Percentiles rank a stretch among this genome's conserved stretches.
phyloP scores from a whole-genome alignment of 257 asterid species.

The Nicotiana tabacum region DNA sequence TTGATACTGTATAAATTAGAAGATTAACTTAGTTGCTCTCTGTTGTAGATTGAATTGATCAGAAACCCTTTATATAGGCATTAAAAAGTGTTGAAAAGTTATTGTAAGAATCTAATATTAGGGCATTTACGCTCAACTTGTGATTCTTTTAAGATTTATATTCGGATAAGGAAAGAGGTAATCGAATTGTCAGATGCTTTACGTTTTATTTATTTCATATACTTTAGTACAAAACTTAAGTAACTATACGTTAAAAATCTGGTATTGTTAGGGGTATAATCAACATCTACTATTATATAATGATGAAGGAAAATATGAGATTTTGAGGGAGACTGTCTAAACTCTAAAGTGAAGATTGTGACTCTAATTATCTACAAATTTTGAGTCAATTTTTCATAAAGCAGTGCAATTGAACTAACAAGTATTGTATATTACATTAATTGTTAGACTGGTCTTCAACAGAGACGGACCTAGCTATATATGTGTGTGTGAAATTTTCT shows the following conservation, averaged over 20 bases:
- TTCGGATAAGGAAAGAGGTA: not conserved
- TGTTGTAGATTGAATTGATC: not conserved
- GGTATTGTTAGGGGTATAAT: not conserved
- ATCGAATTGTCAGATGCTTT: not conserved
- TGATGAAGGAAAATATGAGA: not conserved
- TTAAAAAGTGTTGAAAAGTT: not conserved
- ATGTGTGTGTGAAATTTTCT: too few relatives aligned
- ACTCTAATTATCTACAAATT: not conserved
- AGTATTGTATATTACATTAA: not conserved
- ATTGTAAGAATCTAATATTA: not conserved
- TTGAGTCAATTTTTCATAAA: not conserved
- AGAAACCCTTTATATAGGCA: not conserved
- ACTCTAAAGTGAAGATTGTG: not conserved
- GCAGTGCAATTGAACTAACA: not conserved
- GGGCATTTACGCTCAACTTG: not conserved
- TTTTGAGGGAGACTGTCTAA: not conserved
- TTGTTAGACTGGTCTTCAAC: not conserved
- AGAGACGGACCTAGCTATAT: not conserved
- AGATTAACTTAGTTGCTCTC: not conserved
- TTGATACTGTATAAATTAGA: not conserved
- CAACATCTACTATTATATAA: not conserved
- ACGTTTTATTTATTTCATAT: not conserved
- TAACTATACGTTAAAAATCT: not conserved
- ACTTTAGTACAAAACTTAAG: not conserved
- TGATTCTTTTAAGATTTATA: constrained; percentile 8